Base-by-base conservation (phyloP, 306 rosid species). In the Malus orientalis region DNA sequence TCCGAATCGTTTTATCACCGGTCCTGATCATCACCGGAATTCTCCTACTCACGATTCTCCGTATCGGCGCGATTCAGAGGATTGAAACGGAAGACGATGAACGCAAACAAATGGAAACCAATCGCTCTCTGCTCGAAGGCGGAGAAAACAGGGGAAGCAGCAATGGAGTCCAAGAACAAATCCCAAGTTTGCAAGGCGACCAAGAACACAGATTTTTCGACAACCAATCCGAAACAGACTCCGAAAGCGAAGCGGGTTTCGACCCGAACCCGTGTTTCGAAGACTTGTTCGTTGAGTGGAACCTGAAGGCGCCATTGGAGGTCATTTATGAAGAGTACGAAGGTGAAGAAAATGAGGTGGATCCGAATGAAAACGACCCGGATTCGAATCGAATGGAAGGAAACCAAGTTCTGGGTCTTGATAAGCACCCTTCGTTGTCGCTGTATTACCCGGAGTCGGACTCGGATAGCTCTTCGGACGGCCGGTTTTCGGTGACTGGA, bases 241-340 rank as follows among this genome's bases (percentile, higher is more conserved):
- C 82, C 54, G 85, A 83, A 33, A 13, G 74, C 40, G 71, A 87
- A 65, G 13, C 23, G 85, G 85, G 74, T 84, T 82, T 73, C 22
- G 83, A 75, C 30, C 83, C 85, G 57, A 77, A 42, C 45, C 75
- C 84, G 4, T 66, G 73, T 67, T 87, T 88, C 64, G 96, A 86
- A 42, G 89, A 84, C 22, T 84, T 84, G 29, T 95, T 92, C 74
- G 83, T 87, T 47, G 85, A 87, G 59, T 92, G 98, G 98, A 81
- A 92, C 38, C 84, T 95, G 84, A 89, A 88, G 70, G 97, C 92
- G 10, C 98, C 98, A 29, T 78, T 95, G 80, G 96, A 95, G 70
- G 88, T 92, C 18, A 95, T 95, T 70, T 87, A 92, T 73, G 98
- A 93, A 81, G 97, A 84, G 19, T 72, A 81, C 23, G 98, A 91